A percentile compares a stretch with the other conserved stretches of the same genome.
These are phyloP conservation scores for Cymodocea nodosa DNA, from an alignment of 116 monocot species.

Conservation along the genomic window DNA sequence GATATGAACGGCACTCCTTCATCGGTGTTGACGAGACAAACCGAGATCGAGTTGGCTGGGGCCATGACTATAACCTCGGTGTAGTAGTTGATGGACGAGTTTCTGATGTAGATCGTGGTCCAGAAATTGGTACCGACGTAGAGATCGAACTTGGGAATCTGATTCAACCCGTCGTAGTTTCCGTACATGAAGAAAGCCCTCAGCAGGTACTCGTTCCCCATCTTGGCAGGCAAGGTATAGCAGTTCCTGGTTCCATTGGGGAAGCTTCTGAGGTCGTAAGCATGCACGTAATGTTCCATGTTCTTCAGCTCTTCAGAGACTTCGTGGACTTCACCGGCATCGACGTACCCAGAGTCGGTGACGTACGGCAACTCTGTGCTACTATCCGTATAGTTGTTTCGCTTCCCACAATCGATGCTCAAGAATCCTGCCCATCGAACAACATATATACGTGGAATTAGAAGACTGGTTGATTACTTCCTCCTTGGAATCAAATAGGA, in stretches of 20 bases:
- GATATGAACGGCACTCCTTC: conserved; percentile 9
- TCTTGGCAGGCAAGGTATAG: conserved; percentile 12
- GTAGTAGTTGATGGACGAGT: too few species aligned
- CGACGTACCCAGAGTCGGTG: too few species aligned
- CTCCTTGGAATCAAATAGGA: too few species aligned
- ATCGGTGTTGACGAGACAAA: conserved; percentile 16
- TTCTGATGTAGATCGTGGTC: neutral
- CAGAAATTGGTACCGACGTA: conserved; percentile 26
- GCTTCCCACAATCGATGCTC: too few species aligned
- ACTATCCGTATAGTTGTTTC: too few species aligned
- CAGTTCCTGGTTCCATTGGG: conserved; percentile 22
- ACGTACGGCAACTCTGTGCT: too few species aligned
- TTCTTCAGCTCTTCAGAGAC: too few species aligned
- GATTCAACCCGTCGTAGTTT: conserved; percentile 21
- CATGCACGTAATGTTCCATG: too few species aligned
- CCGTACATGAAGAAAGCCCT: conserved; percentile 29
- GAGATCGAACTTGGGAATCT: conserved; percentile 18
- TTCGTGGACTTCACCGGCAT: too few species aligned
- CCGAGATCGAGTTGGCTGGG: neutral
- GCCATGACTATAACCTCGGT: conserved; percentile 14
- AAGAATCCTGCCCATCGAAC: too few species aligned
- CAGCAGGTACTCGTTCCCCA: conserved; percentile 20
- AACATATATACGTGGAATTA: too few species aligned
- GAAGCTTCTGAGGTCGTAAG: conserved; percentile 17
- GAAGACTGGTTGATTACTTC: too few species aligned